Percentiles rank a stretch among this genome's conserved stretches.
These are phyloP conservation scores for Eleusine coracana DNA, from an alignment of 176 grass and related monocot species.

Conservation along the genomic window DNA sequence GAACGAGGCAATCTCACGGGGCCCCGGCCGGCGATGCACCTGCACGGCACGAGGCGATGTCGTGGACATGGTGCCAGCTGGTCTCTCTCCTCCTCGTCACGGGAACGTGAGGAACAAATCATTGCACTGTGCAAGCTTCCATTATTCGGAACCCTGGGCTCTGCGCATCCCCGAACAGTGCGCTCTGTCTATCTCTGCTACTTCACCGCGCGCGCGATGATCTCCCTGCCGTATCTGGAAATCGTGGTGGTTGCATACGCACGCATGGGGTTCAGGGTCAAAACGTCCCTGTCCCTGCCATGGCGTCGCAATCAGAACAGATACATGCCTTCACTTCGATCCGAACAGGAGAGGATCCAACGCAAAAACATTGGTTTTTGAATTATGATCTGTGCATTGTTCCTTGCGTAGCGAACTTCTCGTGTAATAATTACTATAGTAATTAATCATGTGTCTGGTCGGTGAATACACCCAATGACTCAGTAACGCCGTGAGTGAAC, in stretches of 20 bases:
- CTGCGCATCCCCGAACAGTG: neutral
- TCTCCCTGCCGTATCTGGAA: constrained; percentile 2
- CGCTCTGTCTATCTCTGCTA: neutral
- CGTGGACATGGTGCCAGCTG: neutral
- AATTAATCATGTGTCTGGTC: neutral
- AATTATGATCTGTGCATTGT: neutral
- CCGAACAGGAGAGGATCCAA: neutral
- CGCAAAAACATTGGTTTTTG: neutral
- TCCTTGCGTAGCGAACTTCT: neutral
- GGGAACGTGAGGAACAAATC: neutral
- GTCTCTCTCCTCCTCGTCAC: neutral
- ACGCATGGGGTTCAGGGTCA: neutral
- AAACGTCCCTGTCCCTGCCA: neutral
- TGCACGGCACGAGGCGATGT: constrained; percentile 8
- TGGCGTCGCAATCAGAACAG: neutral
- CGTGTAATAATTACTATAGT: too few species aligned
- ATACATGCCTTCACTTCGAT: neutral
- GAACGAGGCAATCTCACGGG: too few species aligned
- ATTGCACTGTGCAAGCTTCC: neutral
- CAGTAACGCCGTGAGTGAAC: neutral
- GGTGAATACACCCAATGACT: neutral
- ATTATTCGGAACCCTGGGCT: neutral
- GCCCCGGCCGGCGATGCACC: neutral
- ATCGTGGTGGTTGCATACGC: neutral
- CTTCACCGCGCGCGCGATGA: neutral